Evolutionary conservation across 768 basidiomycete genomes (phyloP).

Genomic region (Mycena leptocephala): DNA sequence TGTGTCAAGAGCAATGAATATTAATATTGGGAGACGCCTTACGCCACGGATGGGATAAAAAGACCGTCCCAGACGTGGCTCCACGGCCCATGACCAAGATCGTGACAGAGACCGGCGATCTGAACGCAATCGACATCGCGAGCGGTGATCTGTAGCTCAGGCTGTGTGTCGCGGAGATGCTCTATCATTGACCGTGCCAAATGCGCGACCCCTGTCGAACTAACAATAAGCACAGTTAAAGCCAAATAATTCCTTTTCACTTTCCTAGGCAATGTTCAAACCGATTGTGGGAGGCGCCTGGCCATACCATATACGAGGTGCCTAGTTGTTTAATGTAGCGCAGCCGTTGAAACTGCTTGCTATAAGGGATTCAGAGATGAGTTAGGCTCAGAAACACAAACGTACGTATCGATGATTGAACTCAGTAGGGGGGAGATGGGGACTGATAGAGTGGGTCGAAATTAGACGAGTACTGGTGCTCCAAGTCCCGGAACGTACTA

Average conservation of each 20-base stretch:
- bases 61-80: slow-evolving; percentile 86
- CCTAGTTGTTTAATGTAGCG: slow-evolving; percentile 88
- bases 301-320: slow-evolving; percentile 83
- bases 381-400: background rate
- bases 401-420: slow-evolving; percentile 23
- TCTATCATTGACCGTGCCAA: slow-evolving; percentile 77
- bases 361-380: background rate
- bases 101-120: slow-evolving; percentile 87
- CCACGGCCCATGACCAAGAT: slow-evolving; percentile 91
- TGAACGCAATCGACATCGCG: slow-evolving; percentile 86
- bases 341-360: slow-evolving; percentile 79
- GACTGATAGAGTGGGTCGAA: background rate
- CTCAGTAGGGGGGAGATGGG: slow-evolving; percentile 15
- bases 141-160: slow-evolving; percentile 75
- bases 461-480: background rate
- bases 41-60: slow-evolving; percentile 82
- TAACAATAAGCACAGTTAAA: background rate
- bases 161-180: slow-evolving; percentile 72
- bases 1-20: background rate
- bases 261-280: slow-evolving; percentile 90
- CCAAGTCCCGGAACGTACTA: slow-evolving; percentile 41
- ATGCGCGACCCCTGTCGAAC: slow-evolving; percentile 76
- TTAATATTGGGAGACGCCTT: slow-evolving; percentile 43
- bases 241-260: slow-evolving; percentile 16
- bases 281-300: slow-evolving; percentile 84